These are phyloP conservation scores for Austroboletus novae-zelandiae DNA, from an alignment of 1,284 basidiomycete genomes.

Conservation along the genomic window DNA sequence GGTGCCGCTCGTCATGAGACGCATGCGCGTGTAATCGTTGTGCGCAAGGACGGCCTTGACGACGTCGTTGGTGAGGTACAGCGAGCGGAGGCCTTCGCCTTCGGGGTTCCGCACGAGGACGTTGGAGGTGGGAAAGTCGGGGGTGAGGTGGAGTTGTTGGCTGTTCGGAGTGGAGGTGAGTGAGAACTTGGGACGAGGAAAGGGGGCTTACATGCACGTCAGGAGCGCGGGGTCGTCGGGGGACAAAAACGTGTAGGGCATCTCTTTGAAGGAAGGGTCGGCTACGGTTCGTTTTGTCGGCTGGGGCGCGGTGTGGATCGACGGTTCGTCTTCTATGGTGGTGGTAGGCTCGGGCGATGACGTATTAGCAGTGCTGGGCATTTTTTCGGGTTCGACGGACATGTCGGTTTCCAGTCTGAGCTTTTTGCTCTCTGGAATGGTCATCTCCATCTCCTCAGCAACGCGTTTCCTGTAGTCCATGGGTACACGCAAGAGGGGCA, in stretches of 20 bases:
- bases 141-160: slow-evolving; percentile 69
- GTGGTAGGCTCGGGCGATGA: slow-evolving; percentile 8
- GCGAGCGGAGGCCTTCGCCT: slow-evolving; percentile 75
- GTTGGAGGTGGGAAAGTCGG: slow-evolving; percentile 75
- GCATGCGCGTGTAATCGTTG: slow-evolving; percentile 85
- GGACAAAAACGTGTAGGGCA: slow-evolving; percentile 83
- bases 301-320: neutral
- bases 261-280: slow-evolving; percentile 77
- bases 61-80: slow-evolving; percentile 88
- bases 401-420: slow-evolving; percentile 38
- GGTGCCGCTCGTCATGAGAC: slow-evolving; percentile 89
- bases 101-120: slow-evolving; percentile 86
- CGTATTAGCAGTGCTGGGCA: slow-evolving; percentile 11
- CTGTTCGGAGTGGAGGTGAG: slow-evolving; percentile 36
- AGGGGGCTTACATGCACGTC: slow-evolving; percentile 56
- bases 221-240: slow-evolving; percentile 69
- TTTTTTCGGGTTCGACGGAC: slow-evolving; percentile 2
- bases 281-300: slow-evolving; percentile 28
- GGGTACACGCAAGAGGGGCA: neutral
- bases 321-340: slow-evolving; percentile 10
- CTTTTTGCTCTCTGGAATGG: slow-evolving; percentile 47
- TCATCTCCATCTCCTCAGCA: slow-evolving; percentile 38
- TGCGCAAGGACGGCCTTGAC: slow-evolving; percentile 77
- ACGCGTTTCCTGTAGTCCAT: slow-evolving; percentile 42
- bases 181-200: neutral